Conservation (phyloP, 306 rosid genomes). For the Canavalia gladiata region DNA sequence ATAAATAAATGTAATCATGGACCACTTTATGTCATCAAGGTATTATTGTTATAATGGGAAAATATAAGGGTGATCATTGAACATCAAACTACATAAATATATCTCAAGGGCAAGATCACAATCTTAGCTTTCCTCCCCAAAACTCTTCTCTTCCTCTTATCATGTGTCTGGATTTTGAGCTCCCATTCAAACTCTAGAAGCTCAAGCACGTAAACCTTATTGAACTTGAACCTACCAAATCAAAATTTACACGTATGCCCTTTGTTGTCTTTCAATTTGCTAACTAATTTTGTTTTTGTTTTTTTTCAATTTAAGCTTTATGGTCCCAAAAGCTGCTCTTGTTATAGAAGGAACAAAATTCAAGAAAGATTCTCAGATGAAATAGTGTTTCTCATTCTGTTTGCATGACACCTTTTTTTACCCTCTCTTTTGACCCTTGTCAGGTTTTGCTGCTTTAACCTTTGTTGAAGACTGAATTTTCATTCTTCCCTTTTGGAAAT, state of each 20-base stretch:
- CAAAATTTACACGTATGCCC: constrained; percentile 21
- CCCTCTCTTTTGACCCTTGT: neutral
- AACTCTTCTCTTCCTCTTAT: constrained; percentile 18
- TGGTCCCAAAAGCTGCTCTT: constrained; percentile 13
- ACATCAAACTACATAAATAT: constrained; percentile 50
- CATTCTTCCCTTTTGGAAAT: neutral
- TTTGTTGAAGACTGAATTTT: constrained; percentile 18
- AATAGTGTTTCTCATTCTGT: constrained; percentile 27
- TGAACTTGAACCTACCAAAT: constrained; percentile 10
- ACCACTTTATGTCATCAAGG: constrained; percentile 35
- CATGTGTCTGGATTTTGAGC: constrained; percentile 3
- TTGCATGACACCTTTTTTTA: constrained; percentile 2
- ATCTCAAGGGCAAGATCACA: neutral
- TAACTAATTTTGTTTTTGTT: neutral
- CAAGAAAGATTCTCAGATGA: constrained; percentile 46
- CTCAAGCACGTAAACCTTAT: constrained; percentile 18
- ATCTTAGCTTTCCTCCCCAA: constrained; percentile 30
- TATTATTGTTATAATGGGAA: constrained; percentile 42
- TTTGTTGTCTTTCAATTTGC: neutral
- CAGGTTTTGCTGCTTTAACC: constrained; percentile 34
- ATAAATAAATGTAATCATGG: constrained; percentile 25
- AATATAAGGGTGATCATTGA: constrained; percentile 39
- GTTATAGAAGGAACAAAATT: constrained; percentile 38
- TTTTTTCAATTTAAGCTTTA: neutral
- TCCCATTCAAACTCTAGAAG: constrained; percentile 34